Evolutionary conservation across 768 basidiomycete genomes (phyloP), one percentile per base, ranked within the genome.

Genomic region (Rhodosporidiobolus sp.): DNA sequence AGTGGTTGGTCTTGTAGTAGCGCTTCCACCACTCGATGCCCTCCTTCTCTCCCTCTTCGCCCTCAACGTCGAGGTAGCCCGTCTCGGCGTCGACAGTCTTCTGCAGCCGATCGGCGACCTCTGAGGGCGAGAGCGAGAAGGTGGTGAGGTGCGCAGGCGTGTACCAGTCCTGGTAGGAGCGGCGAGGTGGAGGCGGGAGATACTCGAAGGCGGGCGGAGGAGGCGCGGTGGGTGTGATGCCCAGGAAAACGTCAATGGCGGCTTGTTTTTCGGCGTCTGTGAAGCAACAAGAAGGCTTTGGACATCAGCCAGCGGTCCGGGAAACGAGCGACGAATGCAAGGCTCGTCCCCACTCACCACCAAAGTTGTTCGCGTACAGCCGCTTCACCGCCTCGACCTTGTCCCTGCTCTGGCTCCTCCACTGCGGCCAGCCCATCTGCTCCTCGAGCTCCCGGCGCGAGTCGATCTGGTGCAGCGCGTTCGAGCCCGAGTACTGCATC

Each of bases 171-270:
- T 86, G 87, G 80, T 98, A 97, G 17, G 88, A 88, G 1, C 88
- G 85, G 1, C 90, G 86, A 4, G 86, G 84, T 84, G 80, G 48
- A 84, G 84, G 65, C 26, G 64, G 28, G 43, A 38, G 26, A 30
- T n/a, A 34, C 46, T 59, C 50, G 72, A 68, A 48, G 8, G 65
- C 34, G 1, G 67, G 67, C 22, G 65, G 49, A 14, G 50, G 64
- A 1, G 65, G 50, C 4, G 48, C 24, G 17, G 62, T 48, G 35
- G 63, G 59, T 54, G 65, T 59, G 58, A 84, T 84, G 49, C 94
- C 91, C 6, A 98, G 87, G 81, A 98, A 98, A n/a, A 97, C 86
- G 81, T 99, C 94, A 80, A 97, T 99, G 11, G 95, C 94, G 16
- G 90, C 86, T 82, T 99, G 96, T 80, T 97, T 98, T 82, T 97